These are phyloP conservation scores for Fusarium circinatum DNA, from an alignment of 2,329 filamentous ascomycete species.

Conservation along the genomic window DNA sequence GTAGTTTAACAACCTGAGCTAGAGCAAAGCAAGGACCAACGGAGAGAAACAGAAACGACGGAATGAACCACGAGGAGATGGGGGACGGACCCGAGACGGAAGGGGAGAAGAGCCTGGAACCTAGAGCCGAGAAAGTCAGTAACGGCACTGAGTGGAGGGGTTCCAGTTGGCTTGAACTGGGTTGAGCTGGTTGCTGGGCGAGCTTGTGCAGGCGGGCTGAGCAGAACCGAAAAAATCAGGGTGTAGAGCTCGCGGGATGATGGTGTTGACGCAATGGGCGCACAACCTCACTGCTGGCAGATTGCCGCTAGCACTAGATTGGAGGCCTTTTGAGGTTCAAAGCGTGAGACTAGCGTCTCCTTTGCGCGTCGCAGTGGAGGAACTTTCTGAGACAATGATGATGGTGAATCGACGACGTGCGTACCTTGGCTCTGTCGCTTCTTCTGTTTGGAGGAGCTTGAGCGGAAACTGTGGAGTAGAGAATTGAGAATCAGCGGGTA, in stretches of 20 bases:
- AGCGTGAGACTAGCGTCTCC: conserved; percentile 32
- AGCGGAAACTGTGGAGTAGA: conserved; percentile 17
- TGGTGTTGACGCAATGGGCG: conserved; percentile 47
- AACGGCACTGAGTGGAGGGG: conserved; percentile 16
- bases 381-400: conserved; percentile 36
- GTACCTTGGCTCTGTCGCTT: conserved; percentile 13
- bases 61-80: conserved; percentile 25
- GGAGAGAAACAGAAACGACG: conserved; percentile 21
- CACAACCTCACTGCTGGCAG: conserved; percentile 32
- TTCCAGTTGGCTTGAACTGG: background rate
- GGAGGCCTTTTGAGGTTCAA: conserved; percentile 24
- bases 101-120: conserved; percentile 21
- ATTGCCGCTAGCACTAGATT: conserved; percentile 25
- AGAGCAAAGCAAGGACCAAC: conserved; percentile 24
- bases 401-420: conserved; percentile 27
- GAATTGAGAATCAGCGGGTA: conserved; percentile 28
- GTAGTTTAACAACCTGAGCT: conserved; percentile 15
- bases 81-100: conserved; percentile 12
- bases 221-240: conserved; percentile 26
- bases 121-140: conserved; percentile 28
- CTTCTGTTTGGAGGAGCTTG: conserved; percentile 8
- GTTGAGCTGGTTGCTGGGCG: conserved; percentile 23
- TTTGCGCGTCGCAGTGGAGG: conserved; percentile 20
- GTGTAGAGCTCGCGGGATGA: conserved; percentile 33
- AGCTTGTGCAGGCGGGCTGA: conserved; percentile 16